A percentile compares a stretch with the other conserved stretches of the same genome.
phyloP scores from a whole-genome alignment of 164 flowering plant genomes.

The Kingdonia uniflora region DNA sequence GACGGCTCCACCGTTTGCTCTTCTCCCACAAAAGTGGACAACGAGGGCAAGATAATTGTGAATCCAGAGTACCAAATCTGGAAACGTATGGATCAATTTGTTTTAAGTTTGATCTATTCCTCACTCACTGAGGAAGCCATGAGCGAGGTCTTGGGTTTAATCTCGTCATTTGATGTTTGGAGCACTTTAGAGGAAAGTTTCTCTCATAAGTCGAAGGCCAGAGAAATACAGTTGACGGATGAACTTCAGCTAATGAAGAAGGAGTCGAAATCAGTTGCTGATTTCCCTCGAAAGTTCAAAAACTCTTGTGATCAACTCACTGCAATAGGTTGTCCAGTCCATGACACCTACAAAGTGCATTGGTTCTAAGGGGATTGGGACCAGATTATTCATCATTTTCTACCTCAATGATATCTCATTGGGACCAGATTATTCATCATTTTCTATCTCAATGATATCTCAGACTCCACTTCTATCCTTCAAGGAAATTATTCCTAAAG shows the following conservation, averaged over 20 bases:
- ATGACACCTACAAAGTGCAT: background rate
- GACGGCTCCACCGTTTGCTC: background rate
- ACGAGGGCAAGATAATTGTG: background rate
- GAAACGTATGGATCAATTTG: background rate
- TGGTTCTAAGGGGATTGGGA: background rate
- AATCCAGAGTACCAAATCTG: background rate
- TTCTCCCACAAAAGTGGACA: background rate
- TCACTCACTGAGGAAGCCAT: background rate
- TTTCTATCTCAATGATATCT: too few relatives aligned
- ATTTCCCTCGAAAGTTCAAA: background rate
- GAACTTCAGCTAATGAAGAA: background rate
- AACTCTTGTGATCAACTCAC: background rate
- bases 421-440: background rate
- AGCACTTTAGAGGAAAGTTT: background rate
- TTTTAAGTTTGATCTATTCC: background rate
- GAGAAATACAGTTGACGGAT: background rate
- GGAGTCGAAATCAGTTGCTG: background rate
- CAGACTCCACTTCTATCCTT: background rate
- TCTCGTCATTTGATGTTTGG: background rate
- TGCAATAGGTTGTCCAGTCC: background rate
- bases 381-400: background rate
- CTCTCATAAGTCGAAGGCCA: background rate
- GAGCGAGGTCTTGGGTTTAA: background rate
- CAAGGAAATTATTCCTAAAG: background rate
- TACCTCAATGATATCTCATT: background rate